A percentile compares a stretch with the other conserved stretches of the same genome.
Evolutionary conservation across 2,329 filamentous ascomycete genomes (phyloP).

Genomic region (Alternaria postmessia): DNA sequence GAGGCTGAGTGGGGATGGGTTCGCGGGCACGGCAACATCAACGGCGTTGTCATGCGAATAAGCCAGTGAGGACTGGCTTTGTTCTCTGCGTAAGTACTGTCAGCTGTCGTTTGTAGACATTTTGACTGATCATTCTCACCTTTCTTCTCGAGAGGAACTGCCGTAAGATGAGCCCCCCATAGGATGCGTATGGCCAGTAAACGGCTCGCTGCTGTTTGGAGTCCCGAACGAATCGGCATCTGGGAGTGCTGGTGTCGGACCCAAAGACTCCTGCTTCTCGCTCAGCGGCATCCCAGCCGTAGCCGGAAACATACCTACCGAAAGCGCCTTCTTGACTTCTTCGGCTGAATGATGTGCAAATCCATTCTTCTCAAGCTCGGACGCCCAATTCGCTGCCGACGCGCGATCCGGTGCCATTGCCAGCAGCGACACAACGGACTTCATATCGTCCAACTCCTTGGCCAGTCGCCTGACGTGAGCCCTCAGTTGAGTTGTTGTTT

Average conservation of each 20-base stretch:
- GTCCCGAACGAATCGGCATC: conserved; percentile 40
- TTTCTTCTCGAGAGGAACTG: conserved; percentile 44
- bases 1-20: conserved; percentile 26
- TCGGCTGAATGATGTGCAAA: conserved; percentile 50
- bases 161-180: conserved; percentile 44
- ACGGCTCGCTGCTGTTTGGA: conserved; percentile 40
- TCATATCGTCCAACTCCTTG: conserved; percentile 51
- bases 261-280: conserved; percentile 31
- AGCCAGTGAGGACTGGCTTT: conserved; percentile 40
- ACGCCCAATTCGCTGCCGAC: conserved; percentile 47
- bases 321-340: conserved; percentile 49
- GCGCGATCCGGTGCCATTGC: conserved; percentile 46
- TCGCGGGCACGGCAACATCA: conserved; percentile 30
- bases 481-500: conserved; percentile 49
- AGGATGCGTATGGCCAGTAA: conserved; percentile 28
- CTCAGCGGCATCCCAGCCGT: conserved; percentile 19
- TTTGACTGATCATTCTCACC: conserved; percentile 28
- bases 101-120: conserved; percentile 20
- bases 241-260: conserved; percentile 26
- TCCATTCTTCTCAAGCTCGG: conserved; percentile 49
- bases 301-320: conserved; percentile 26
- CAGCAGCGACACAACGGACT: conserved; percentile 47
- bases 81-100: conserved; percentile 40
- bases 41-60: conserved; percentile 34
- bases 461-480: conserved; percentile 49